These are phyloP conservation scores for Paramecium sexaurelia DNA, from an alignment of 73 alveolate species.

Conservation along the genomic window DNA sequence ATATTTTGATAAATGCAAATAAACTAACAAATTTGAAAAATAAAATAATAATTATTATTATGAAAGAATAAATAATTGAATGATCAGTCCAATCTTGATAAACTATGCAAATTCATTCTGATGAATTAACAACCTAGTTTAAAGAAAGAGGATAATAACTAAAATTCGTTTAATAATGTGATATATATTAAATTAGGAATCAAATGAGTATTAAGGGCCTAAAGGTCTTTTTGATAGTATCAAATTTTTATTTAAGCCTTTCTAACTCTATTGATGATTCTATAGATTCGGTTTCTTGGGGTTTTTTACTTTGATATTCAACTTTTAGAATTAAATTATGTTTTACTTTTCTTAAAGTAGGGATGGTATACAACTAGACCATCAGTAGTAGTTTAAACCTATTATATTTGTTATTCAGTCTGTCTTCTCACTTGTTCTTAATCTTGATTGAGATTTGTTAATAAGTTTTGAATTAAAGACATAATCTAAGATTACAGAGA, in stretches of 20 bases:
- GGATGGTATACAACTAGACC: background rate
- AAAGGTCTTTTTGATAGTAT: slow-evolving; percentile 22
- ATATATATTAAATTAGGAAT: background rate
- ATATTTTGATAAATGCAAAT: background rate
- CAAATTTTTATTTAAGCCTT: background rate
- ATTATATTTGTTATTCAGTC: background rate
- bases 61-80: background rate
- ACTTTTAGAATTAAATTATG: background rate
- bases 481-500: background rate
- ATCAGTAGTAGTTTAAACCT: background rate
- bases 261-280: background rate
- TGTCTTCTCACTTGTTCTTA: background rate
- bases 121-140: background rate
- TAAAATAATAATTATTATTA: background rate
- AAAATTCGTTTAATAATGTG: background rate
- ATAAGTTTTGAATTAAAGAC: slow-evolving; percentile 21
- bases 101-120: background rate
- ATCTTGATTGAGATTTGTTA: background rate
- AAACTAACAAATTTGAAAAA: background rate
- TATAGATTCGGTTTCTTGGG: background rate
- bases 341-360: background rate
- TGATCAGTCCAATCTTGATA: background rate
- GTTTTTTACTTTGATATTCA: background rate
- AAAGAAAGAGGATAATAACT: background rate
- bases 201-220: slow-evolving; percentile 43